Percentiles rank a stretch among this genome's conserved stretches.
These are phyloP conservation scores for Dentipellis fragilis DNA, from an alignment of 768 basidiomycete species.

Conservation along the genomic window DNA sequence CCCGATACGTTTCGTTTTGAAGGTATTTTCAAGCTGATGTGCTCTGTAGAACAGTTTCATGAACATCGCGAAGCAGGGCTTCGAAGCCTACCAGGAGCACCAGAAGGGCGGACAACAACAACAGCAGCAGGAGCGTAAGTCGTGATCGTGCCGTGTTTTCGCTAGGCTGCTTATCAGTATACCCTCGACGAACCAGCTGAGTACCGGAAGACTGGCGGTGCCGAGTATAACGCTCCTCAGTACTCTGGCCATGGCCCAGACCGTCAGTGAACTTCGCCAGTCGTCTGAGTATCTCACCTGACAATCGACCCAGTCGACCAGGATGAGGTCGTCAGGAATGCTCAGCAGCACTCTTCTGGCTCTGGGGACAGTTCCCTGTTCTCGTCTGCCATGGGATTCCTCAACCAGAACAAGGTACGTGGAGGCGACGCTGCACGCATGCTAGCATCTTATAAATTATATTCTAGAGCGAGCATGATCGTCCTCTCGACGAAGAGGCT, in stretches of 20 bases:
- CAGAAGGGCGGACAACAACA: conserved; percentile 1
- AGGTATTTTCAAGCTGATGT: neutral
- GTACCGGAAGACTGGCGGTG: conserved; percentile 46
- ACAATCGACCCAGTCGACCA: conserved; percentile 41
- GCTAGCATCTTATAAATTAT: conserved; percentile 1
- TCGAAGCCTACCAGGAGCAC: conserved; percentile 35
- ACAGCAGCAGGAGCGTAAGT: neutral
- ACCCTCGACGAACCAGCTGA: conserved; percentile 3
- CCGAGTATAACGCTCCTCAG: conserved; percentile 50
- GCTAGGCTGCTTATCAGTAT: neutral
- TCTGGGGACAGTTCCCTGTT: conserved; percentile 51
- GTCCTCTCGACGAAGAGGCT: conserved; percentile 58
- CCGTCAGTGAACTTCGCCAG: conserved; percentile 11
- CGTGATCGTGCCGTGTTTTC: neutral
- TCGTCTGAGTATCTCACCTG: conserved; percentile 1
- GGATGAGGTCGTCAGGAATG: conserved; percentile 48
- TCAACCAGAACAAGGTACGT: conserved; percentile 42
- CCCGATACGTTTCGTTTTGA: neutral
- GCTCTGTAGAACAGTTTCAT: conserved; percentile 54
- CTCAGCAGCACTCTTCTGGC: conserved; percentile 34
- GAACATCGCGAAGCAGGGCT: conserved; percentile 60
- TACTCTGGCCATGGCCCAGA: conserved; percentile 22
- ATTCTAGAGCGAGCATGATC: conserved; percentile 40
- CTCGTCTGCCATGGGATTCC: conserved; percentile 40
- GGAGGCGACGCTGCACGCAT: neutral